phyloP scores from a whole-genome alignment of 2,329 filamentous ascomycete species.

The Aureobasidium mangrovei region DNA sequence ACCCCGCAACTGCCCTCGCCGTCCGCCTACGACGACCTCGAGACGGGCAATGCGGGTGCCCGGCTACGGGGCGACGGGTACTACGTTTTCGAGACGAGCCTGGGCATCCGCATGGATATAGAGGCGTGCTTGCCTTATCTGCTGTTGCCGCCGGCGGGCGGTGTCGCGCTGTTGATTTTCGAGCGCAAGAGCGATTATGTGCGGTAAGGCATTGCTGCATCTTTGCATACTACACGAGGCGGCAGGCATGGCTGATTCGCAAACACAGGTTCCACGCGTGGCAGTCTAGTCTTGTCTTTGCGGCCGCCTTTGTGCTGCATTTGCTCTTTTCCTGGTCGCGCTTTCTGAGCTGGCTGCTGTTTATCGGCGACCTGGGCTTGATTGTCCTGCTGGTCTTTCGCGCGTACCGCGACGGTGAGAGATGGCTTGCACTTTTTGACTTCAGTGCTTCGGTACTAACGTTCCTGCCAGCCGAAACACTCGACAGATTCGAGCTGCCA shows the following conservation, averaged over 20 bases:
- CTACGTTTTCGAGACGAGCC: slow-evolving; percentile 69
- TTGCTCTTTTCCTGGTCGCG: slow-evolving; percentile 78
- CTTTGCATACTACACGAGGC: too few species aligned
- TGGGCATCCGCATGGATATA: slow-evolving; percentile 78
- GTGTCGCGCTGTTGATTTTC: slow-evolving; percentile 71
- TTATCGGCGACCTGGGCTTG: slow-evolving; percentile 63
- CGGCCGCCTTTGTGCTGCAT: slow-evolving; percentile 59
- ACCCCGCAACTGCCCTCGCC: slow-evolving; percentile 32
- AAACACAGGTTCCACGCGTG: slow-evolving; percentile 77
- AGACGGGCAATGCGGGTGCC: slow-evolving; percentile 21
- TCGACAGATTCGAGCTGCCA: slow-evolving; percentile 70
- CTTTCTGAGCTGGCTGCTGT: slow-evolving; percentile 74
- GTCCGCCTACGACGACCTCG: slow-evolving; percentile 24
- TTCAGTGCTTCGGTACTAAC: background rate
- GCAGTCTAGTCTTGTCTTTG: slow-evolving; percentile 47
- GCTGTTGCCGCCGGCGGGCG: slow-evolving; percentile 73
- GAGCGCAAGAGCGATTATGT: slow-evolving; percentile 98
- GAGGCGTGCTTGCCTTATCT: slow-evolving; percentile 89
- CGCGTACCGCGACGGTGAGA: slow-evolving; percentile 74
- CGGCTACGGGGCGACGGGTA: slow-evolving; percentile 48
- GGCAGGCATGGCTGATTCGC: background rate
- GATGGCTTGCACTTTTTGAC: background rate
- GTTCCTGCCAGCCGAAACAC: slow-evolving; percentile 46
- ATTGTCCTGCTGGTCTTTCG: slow-evolving; percentile 69
- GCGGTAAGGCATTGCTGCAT: slow-evolving; percentile 45